A percentile compares a stretch with the other conserved stretches of the same genome.
Evolutionary conservation across 345 rosid genomes (phyloP).

Genomic region (Bruguiera gymnorhiza): DNA sequence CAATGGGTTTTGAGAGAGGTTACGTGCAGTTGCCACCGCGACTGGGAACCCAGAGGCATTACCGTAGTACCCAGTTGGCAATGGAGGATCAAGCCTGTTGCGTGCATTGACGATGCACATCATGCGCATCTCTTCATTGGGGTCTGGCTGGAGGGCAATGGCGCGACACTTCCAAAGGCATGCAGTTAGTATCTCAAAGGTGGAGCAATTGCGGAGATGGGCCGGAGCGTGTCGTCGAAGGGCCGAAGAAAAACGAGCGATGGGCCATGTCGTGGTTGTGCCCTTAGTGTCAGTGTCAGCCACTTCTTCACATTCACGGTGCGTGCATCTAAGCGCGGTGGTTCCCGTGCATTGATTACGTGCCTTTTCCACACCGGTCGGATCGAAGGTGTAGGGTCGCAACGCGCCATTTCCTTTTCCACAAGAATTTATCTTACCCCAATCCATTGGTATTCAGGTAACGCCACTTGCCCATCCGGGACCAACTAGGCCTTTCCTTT

Average conservation of each 20-base stretch:
- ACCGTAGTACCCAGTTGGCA: slow-evolving; percentile 21
- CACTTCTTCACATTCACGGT: slow-evolving; percentile 15
- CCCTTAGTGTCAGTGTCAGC: slow-evolving; percentile 3
- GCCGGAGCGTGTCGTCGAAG: neutral
- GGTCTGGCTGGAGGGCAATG: slow-evolving; percentile 5
- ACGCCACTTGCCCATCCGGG: no score
- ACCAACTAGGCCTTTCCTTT: no score
- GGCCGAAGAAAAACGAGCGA: slow-evolving; percentile 19
- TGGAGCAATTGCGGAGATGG: neutral
- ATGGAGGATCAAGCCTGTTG: slow-evolving; percentile 8
- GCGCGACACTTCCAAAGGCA: slow-evolving; percentile 25
- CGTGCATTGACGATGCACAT: slow-evolving; percentile 7
- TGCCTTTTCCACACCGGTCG: slow-evolving; percentile 2
- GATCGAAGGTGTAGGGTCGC: neutral
- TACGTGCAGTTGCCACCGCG: slow-evolving; percentile 14
- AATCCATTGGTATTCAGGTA: no score
- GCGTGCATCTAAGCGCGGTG: slow-evolving; percentile 4
- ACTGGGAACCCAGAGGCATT: slow-evolving; percentile 14
- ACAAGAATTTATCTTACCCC: no score
- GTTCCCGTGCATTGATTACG: slow-evolving; percentile 8
- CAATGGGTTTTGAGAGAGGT: slow-evolving; percentile 9
- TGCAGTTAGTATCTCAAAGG: slow-evolving; percentile 14
- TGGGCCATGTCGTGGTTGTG: slow-evolving; percentile 7
- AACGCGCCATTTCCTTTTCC: neutral
- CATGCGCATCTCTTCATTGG: slow-evolving; percentile 14